phyloP scores from a whole-genome alignment of 2,329 filamentous ascomycete genomes.

The Colletotrichum sansevieriae region DNA sequence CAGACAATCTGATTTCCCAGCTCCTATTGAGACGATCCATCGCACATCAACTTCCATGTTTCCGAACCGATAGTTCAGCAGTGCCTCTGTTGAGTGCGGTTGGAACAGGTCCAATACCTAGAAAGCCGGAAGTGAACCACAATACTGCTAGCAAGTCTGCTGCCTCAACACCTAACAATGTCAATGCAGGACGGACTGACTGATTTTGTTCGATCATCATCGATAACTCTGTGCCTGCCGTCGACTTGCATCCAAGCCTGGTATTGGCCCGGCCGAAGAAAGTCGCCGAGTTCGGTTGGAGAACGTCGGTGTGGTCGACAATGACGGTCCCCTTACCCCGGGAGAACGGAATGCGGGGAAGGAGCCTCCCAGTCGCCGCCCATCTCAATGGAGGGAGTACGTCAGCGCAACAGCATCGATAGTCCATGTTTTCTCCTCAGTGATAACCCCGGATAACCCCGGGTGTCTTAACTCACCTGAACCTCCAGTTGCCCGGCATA shows the following conservation, averaged over 20 bases:
- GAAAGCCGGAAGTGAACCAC: too few species aligned
- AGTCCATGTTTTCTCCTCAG: background rate
- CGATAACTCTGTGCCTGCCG: background rate
- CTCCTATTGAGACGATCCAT: too few species aligned
- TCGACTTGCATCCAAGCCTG: background rate
- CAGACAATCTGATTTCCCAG: too few species aligned
- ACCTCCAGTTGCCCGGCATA: constrained; percentile 21
- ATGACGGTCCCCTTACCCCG: constrained; percentile 35
- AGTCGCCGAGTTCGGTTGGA: constrained; percentile 28
- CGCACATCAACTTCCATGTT: background rate
- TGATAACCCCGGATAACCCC: background rate
- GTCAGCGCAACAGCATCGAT: constrained; percentile 29
- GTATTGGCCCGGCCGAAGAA: constrained; percentile 18
- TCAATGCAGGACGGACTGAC: background rate
- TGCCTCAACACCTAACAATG: too few species aligned
- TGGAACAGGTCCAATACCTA: too few species aligned
- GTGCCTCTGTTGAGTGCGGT: too few species aligned
- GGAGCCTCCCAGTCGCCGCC: constrained; percentile 18
- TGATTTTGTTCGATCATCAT: too few species aligned
- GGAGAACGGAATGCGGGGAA: constrained; percentile 45
- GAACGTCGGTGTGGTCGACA: constrained; percentile 29
- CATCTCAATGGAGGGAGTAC: constrained; percentile 9
- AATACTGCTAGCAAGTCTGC: too few species aligned
- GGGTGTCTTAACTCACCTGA: background rate
- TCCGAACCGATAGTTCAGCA: background rate